Evolutionary conservation across 257 asterid species (phyloP).

Genomic region (Avicennia marina): DNA sequence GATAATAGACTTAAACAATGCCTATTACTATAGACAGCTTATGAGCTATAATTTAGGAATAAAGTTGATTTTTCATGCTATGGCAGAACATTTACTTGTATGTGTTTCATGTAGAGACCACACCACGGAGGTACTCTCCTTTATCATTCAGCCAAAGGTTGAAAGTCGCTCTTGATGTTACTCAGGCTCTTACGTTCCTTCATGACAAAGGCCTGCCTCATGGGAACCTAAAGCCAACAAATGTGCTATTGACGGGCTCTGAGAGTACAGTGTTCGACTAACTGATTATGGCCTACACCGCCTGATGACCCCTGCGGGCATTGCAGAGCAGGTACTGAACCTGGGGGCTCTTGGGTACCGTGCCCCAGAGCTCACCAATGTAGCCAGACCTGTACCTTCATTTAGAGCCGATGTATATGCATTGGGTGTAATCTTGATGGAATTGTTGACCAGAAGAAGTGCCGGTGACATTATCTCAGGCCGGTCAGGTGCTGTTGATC

Average conservation of each 20-base stretch:
- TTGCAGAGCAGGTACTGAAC: slow-evolving; percentile 83
- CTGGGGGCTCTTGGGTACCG: slow-evolving; percentile 92
- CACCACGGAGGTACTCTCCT: slow-evolving; percentile 82
- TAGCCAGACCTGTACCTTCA: slow-evolving; percentile 66
- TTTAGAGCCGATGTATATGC: slow-evolving; percentile 90
- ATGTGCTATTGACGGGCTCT: slow-evolving; percentile 65
- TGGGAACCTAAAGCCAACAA: slow-evolving; percentile 94
- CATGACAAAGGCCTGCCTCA: slow-evolving; percentile 89
- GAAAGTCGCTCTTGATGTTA: slow-evolving; percentile 75
- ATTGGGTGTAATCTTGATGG: slow-evolving; percentile 94
- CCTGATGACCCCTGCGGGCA: slow-evolving; percentile 84
- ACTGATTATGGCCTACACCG: slow-evolving; percentile 95
- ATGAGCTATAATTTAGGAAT: no score
- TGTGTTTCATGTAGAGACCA: slow-evolving; percentile 55
- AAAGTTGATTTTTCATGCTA: no score
- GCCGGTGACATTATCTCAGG: slow-evolving; percentile 98
- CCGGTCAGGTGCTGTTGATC: slow-evolving; percentile 91
- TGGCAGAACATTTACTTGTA: no score
- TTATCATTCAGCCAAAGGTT: slow-evolving; percentile 78
- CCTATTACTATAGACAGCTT: no score
- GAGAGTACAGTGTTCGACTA: slow-evolving; percentile 45
- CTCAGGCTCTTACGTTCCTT: slow-evolving; percentile 64
- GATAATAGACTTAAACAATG: no score
- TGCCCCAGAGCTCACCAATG: slow-evolving; percentile 80
- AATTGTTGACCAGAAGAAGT: slow-evolving; percentile 83